Base-by-base conservation (phyloP, 352 stramenopile species). In the Halophytophthora polymorphica region DNA sequence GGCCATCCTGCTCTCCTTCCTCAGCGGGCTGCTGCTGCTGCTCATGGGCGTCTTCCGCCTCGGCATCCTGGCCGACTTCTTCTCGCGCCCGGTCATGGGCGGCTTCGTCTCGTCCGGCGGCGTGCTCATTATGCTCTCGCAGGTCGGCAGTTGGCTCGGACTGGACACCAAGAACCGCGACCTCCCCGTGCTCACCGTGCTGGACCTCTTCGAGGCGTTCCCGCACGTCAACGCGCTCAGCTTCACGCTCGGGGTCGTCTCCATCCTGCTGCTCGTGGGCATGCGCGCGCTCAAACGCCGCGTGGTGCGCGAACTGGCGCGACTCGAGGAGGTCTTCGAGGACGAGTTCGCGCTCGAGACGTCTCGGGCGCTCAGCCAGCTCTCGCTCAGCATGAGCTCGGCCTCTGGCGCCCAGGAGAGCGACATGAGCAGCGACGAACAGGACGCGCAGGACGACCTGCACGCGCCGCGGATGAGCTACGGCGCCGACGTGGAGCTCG, bases 31-130 rank as follows among this genome's bases (percentile, higher is more conserved):
- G 0, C 56, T 90, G 33, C 77, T 88, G 55, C 45, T 90, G 3
- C 55, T 77, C 42, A 71, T 74, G 35, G 80, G 77, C 1, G 36
- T 88, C 31, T 63, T 86, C 12, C 60, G 76, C 23, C 71, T 87
- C n/a, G 80, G 80, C 0, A 66, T 80, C 1, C 58, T 87, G 29
- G 75, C 81, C 3, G 78, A 73, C 45, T 90, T 86, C 52, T 90
- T 90, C 58, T 90, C 80, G 1, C 58, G 75, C 15, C 81, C 80
- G 1, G 75, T 82, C 6, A 90, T 90, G 80, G 69, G 83, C 34
- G 80, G 71, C 2, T 90, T 86, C 55, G 67, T 90, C 48, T 86
- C 77, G 3, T 77, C 70, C 33, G 81, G 70, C 10, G 73, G 69
- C 11, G 71, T 86, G n/a, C 55, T 90, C 23, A 87, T 88, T 47